Evolutionary conservation across 169 alveolate genomes (phyloP), one percentile per base, ranked within the genome.

Genomic region (Eimeria zaria): DNA sequence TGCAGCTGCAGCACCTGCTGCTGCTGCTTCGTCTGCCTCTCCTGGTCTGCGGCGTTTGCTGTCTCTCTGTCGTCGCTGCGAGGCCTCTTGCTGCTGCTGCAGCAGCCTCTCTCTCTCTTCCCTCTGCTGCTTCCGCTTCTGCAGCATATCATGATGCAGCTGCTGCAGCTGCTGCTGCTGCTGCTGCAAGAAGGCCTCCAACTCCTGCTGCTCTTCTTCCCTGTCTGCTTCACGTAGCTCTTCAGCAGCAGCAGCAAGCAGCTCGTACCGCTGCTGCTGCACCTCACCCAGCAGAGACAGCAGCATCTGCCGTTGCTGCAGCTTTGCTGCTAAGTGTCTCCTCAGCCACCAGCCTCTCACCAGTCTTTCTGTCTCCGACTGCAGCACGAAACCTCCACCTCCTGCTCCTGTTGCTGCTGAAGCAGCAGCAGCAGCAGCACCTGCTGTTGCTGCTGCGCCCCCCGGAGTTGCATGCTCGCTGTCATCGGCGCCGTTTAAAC

Each of bases 281-380:
- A 84, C 91, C 67, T 84, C 91, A 6, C 73, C 91, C 5, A 84
- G 76, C 12, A 84, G 91, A n/a, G 91, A 84, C 60, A 84, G 91
- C 91, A 84, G 91, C 91, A 58, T 76, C 91, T 84, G 91, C 91
- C 91, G 91, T 78, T 84, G 91, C 91, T 84, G 78, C 53, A 84
- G 78, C 55, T 84, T 84, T 58, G 91, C 91, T 84, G 91, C 78
- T 51, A 84, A n/a, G 78, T 84, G 91, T 44, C 91, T 30, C 91
- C 58, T 11, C 39, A 84, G 76, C 91, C 91, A 84, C 91, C 91
- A 84, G n/a, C 91, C 4, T 39, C 91, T n/a, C 22, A 84, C 78
- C 1, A 84, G 78, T 36, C 91, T 5, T n/a, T 84, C 91, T 58
- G 91, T 58, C 76, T 84, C 91, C 60, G 91, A 84, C 60, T 58